These are phyloP conservation scores for Hydnum rufescens DNA, from an alignment of 768 basidiomycete species.

Conservation along the genomic window DNA sequence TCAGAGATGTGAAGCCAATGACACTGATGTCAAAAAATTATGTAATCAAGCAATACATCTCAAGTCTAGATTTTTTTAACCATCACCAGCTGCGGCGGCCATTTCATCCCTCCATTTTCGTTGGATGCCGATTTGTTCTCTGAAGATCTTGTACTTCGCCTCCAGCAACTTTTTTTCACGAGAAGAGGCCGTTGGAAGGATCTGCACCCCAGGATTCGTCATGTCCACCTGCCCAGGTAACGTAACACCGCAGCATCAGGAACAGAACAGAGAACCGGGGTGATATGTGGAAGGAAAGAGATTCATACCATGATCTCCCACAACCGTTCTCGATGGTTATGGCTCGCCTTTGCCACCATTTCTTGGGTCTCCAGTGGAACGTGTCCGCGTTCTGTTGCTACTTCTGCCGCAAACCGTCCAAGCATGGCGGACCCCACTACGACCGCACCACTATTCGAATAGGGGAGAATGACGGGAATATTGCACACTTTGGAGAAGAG, in stretches of 20 bases:
- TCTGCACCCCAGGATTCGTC: conserved; percentile 63
- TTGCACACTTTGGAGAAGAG: conserved; percentile 72
- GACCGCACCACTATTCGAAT: conserved; percentile 57
- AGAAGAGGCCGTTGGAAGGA: conserved; percentile 38
- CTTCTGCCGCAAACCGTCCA: conserved; percentile 63
- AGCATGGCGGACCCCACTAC: conserved; percentile 90
- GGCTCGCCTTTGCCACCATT: conserved; percentile 19
- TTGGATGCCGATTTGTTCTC: conserved; percentile 76
- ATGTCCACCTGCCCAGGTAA: conserved; percentile 48
- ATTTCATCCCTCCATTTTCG: conserved; percentile 68
- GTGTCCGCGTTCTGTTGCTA: conserved; percentile 16
- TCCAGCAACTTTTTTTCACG: conserved; percentile 60
- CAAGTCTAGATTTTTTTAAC: too few relatives aligned
- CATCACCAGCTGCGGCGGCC: conserved; percentile 23
- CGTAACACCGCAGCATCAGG: background rate
- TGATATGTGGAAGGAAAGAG: background rate
- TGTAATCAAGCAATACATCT: too few relatives aligned
- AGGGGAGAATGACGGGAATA: conserved; percentile 68
- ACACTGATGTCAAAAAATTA: too few relatives aligned
- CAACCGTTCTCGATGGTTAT: conserved; percentile 40
- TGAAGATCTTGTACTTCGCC: conserved; percentile 87
- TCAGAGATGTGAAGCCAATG: too few relatives aligned
- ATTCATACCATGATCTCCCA: conserved; percentile 90
- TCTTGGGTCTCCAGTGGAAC: conserved; percentile 21
- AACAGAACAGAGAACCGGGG: conserved; percentile 2